These are phyloP conservation scores for Camelina neglecta DNA, from an alignment of 345 rosid genomes.

Conservation along the genomic window DNA sequence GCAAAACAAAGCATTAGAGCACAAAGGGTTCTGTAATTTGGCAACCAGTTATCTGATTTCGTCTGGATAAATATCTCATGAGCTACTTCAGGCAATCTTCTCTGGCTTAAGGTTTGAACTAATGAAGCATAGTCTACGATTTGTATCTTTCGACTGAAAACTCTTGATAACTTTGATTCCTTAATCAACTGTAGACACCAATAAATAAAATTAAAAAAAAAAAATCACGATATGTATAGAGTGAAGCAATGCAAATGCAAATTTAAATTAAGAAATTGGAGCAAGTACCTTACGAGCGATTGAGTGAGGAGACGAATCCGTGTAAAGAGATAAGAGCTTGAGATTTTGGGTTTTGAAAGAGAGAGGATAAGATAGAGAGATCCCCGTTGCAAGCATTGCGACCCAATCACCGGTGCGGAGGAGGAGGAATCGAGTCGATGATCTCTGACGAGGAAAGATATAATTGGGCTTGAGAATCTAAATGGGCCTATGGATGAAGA, in stretches of 20 bases:
- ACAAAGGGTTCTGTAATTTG: slow-evolving; percentile 46
- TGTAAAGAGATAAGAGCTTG: slow-evolving; percentile 34
- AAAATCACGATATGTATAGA: neutral
- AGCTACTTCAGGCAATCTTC: slow-evolving; percentile 50
- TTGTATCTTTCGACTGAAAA: slow-evolving; percentile 26
- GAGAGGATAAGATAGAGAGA: neutral
- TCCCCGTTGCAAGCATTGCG: slow-evolving; percentile 25
- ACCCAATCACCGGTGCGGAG: too few species aligned
- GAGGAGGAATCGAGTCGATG: neutral
- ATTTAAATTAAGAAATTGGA: neutral
- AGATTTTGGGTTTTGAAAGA: slow-evolving; percentile 23
- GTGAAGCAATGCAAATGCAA: neutral
- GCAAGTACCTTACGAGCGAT: slow-evolving; percentile 46
- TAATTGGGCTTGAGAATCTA: too few species aligned
- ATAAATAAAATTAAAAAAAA: neutral
- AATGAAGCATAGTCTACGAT: slow-evolving; percentile 53
- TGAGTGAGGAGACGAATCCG: slow-evolving; percentile 30
- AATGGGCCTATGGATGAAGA: too few species aligned
- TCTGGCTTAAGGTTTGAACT: slow-evolving; percentile 37
- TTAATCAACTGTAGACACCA: slow-evolving; percentile 42
- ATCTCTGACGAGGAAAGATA: neutral
- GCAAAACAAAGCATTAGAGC: slow-evolving; percentile 62
- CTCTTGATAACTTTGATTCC: slow-evolving; percentile 40
- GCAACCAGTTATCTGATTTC: slow-evolving; percentile 51
- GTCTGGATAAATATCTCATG: slow-evolving; percentile 50